These are phyloP conservation scores for Orbilia quercus DNA, from an alignment of 2,329 filamentous ascomycete species.

Conservation along the genomic window DNA sequence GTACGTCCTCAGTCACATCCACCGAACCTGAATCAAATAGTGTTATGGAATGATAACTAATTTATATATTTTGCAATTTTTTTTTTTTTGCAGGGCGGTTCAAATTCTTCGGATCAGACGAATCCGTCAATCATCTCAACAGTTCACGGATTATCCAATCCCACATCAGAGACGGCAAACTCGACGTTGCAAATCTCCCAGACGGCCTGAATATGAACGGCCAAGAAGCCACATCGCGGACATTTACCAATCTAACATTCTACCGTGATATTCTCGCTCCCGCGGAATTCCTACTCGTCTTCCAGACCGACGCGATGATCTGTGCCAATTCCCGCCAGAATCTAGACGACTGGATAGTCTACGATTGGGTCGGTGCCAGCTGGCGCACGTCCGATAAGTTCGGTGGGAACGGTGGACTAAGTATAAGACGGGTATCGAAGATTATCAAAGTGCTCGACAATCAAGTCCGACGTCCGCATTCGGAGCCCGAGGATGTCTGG, in stretches of 20 bases:
- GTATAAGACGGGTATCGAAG: constrained; percentile 68
- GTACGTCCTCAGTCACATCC: constrained; percentile 67
- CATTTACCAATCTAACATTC: constrained; percentile 69
- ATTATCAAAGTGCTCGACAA: constrained; percentile 68
- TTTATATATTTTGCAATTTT: constrained; percentile 5
- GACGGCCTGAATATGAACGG: constrained; percentile 67
- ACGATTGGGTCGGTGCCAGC: constrained; percentile 69
- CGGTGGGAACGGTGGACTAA: constrained; percentile 69
- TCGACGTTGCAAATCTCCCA: constrained; percentile 68
- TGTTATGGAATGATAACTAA: neutral
- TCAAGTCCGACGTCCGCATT: constrained; percentile 64
- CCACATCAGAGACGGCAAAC: constrained; percentile 58
- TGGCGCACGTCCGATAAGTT: constrained; percentile 64
- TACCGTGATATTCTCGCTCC: constrained; percentile 61
- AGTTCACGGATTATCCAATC: constrained; percentile 55
- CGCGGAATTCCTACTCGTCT: constrained; percentile 69
- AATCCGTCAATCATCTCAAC: constrained; percentile 65
- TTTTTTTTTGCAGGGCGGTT: constrained; percentile 26
- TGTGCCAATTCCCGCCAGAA: constrained; percentile 68
- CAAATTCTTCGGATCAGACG: constrained; percentile 67
- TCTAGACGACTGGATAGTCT: constrained; percentile 68
- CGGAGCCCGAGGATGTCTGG: constrained; percentile 71
- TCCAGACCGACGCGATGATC: constrained; percentile 70
- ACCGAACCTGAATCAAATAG: too few species aligned
- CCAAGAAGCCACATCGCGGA: constrained; percentile 69